Evolutionary conservation across 495 filamentous ascomycete species (phyloP).

Genomic region (Talaromyces liani): DNA sequence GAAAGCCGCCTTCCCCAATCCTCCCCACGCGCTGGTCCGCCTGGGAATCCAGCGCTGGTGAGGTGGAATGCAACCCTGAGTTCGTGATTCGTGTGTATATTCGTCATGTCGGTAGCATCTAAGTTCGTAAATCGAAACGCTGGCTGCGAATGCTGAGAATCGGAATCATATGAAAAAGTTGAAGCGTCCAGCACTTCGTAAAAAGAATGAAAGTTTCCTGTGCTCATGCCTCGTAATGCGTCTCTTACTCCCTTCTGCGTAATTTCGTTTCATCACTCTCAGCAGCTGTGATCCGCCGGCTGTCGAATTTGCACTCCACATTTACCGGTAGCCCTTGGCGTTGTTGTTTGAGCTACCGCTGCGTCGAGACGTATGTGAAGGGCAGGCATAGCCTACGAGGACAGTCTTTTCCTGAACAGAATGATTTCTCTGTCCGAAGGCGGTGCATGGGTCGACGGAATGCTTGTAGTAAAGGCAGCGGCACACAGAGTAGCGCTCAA

Average conservation of each 20-base stretch:
- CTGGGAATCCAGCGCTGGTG: not conserved
- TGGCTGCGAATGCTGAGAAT: not conserved
- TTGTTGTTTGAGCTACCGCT: constrained; percentile 1
- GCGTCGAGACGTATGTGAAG: constrained; percentile 44
- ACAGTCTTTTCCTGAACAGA: constrained; percentile 63
- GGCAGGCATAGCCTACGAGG: constrained; percentile 73
- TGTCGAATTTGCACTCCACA: not conserved
- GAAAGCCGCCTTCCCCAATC: not conserved
- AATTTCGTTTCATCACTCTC: not conserved
- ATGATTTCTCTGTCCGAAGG: constrained; percentile 66
- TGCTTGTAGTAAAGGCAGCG: constrained; percentile 76
- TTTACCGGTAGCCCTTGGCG: constrained; percentile 8
- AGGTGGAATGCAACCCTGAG: not conserved
- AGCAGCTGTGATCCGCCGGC: not conserved
- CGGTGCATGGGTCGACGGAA: constrained; percentile 64
- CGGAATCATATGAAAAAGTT: not conserved
- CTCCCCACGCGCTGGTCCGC: constrained; percentile 5
- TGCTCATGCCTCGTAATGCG: constrained; percentile 2
- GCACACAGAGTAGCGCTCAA: constrained; percentile 74
- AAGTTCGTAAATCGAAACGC: not conserved
- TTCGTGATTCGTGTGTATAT: not conserved
- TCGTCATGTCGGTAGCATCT: not conserved
- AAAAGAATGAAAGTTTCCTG: constrained; percentile 1
- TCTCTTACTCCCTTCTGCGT: not conserved
- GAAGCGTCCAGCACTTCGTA: constrained; percentile 5